A percentile compares a stretch with the other conserved stretches of the same genome.
Conservation (phyloP, 768 basidiomycete species). For the Russula compacta region DNA sequence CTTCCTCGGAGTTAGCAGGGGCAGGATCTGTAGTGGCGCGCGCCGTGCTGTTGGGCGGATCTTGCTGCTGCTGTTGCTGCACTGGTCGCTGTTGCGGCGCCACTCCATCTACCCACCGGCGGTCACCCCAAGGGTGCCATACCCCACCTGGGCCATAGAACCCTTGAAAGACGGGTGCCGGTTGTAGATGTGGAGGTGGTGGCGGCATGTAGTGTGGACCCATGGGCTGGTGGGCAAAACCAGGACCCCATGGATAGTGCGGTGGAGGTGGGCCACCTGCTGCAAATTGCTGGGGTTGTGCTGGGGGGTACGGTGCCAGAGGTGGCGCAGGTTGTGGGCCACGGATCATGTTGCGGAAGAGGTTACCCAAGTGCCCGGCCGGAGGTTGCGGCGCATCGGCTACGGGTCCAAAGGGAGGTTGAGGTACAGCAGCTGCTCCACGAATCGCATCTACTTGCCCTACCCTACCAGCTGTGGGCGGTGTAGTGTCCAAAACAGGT, state of each 20-base stretch:
- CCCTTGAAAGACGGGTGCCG: conserved; percentile 18
- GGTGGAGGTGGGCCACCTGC: conserved; percentile 35
- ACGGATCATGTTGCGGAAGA: conserved; percentile 16
- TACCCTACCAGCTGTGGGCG: conserved; percentile 8
- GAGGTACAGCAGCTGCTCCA: conserved; percentile 24
- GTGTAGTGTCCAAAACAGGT: conserved; percentile 11
- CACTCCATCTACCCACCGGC: conserved; percentile 2
- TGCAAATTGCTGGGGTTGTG: conserved; percentile 19
- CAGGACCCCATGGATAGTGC: conserved; percentile 47
- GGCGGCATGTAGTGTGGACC: conserved; percentile 27
- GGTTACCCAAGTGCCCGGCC: conserved; percentile 25
- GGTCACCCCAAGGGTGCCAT: conserved; percentile 17
- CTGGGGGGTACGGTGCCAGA: conserved; percentile 15
- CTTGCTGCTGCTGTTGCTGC: conserved; percentile 1
- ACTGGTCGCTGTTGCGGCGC: conserved; percentile 7
- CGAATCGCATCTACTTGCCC: conserved; percentile 14
- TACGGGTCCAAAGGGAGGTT: conserved; percentile 27
- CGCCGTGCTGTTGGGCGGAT: neutral
- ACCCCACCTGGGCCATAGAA: conserved; percentile 17
- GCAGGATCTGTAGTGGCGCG: conserved; percentile 1
- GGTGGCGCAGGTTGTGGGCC: conserved; percentile 18
- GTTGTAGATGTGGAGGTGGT: conserved; percentile 17
- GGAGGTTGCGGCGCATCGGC: conserved; percentile 32
- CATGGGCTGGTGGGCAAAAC: conserved; percentile 48
- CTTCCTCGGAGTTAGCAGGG: neutral